These are phyloP conservation scores for Hordeum pubiflorum DNA, from an alignment of 202 grass and related monocot species.

Conservation along the genomic window DNA sequence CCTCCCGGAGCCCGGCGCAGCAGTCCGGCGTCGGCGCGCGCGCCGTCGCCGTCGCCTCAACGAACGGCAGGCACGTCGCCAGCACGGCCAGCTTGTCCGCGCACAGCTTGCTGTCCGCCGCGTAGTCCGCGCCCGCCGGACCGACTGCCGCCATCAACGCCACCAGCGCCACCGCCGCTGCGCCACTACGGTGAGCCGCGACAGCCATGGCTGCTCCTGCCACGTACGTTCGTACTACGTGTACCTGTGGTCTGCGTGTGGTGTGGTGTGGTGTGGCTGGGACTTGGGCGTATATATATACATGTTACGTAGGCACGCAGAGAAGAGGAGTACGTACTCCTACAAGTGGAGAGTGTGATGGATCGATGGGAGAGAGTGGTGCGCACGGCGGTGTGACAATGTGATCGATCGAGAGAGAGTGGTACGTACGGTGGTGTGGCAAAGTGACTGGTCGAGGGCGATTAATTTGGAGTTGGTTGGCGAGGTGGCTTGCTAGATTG, in stretches of 20 bases:
- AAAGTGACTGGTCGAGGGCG: too few relatives aligned
- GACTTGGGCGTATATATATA: too few relatives aligned
- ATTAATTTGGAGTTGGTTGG: too few relatives aligned
- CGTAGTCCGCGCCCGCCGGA: conserved; percentile 36
- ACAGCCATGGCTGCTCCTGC: not conserved
- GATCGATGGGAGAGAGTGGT: too few relatives aligned
- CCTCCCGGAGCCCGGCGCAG: conserved; percentile 51
- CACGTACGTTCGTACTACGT: too few relatives aligned
- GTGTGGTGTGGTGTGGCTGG: not conserved
- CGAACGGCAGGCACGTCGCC: conserved; percentile 75
- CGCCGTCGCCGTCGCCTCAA: conserved; percentile 43
- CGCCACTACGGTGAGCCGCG: not conserved
- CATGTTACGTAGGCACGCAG: too few relatives aligned
- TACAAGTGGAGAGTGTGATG: too few relatives aligned
- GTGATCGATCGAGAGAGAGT: too few relatives aligned
- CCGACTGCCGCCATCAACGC: not conserved
- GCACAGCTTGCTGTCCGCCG: conserved; percentile 59
- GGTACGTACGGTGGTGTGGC: too few relatives aligned
- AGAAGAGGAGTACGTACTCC: too few relatives aligned
- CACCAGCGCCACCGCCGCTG: not conserved
- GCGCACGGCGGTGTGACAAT: too few relatives aligned
- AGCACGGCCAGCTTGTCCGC: conserved; percentile 49
- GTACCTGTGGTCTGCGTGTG: not conserved
- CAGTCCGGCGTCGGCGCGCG: conserved; percentile 62
- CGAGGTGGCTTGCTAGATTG: too few relatives aligned